phyloP scores from a whole-genome alignment of 179 eudicot genomes.

The Actinidia chinensis region DNA sequence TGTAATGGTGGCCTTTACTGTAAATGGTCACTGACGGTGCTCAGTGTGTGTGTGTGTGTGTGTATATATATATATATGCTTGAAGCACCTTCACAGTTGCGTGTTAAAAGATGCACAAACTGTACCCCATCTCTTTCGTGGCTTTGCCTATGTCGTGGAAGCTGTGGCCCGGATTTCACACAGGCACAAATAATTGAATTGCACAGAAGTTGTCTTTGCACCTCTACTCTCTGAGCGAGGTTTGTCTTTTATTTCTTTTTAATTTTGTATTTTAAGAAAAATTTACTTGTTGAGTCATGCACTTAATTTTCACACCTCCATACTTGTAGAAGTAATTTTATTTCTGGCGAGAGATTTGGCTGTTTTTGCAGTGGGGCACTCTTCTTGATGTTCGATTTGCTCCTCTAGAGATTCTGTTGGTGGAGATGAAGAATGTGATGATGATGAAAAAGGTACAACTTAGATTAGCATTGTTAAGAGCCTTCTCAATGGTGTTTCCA shows the following conservation, averaged over 20 bases:
- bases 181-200: too few relatives aligned
- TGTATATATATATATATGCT: too few relatives aligned
- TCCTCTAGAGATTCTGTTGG: slow-evolving; percentile 63
- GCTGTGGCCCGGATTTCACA: too few relatives aligned
- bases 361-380: slow-evolving; percentile 82
- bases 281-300: background rate
- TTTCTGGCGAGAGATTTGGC: slow-evolving; percentile 92
- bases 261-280: background rate
- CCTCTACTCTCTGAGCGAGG: too few relatives aligned
- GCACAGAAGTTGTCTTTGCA: too few relatives aligned
- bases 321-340: slow-evolving; percentile 5
- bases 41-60: too few relatives aligned
- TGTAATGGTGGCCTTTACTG: background rate
- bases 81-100: too few relatives aligned
- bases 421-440: slow-evolving; percentile 83
- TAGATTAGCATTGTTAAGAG: slow-evolving; percentile 69
- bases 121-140: too few relatives aligned
- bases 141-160: too few relatives aligned
- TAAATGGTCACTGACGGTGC: background rate
- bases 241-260: slow-evolving; percentile 12
- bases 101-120: too few relatives aligned
- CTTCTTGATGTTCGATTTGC: slow-evolving; percentile 80
- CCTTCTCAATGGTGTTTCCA: slow-evolving; percentile 76
- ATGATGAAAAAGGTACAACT: slow-evolving; percentile 82
- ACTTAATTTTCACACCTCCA: background rate